phyloP scores from a whole-genome alignment of 2,329 filamentous ascomycete genomes.

The Monilinia fructigena region DNA sequence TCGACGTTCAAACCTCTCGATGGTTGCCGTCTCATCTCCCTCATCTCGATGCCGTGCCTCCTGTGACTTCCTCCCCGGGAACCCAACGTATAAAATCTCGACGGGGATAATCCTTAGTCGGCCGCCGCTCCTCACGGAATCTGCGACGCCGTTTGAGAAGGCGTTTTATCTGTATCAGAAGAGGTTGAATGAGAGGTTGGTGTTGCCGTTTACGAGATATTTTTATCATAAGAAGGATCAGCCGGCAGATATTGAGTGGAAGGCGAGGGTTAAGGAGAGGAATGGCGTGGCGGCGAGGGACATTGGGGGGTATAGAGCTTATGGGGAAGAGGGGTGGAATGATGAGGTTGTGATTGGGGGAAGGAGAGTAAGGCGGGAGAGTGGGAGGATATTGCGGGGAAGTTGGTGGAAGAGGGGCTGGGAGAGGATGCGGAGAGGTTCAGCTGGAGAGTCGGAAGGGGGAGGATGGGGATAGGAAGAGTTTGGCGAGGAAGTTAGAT shows the following conservation, averaged over 20 bases:
- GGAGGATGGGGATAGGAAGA: constrained; percentile 66
- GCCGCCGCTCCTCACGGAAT: constrained; percentile 80
- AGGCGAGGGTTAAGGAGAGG: constrained; percentile 76
- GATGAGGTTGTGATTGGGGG: constrained; percentile 81
- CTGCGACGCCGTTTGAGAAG: constrained; percentile 84
- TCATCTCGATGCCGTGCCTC: constrained; percentile 38
- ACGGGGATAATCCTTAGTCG: constrained; percentile 83
- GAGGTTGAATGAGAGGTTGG: constrained; percentile 88
- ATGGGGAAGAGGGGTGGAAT: constrained; percentile 74
- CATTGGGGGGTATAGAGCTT: constrained; percentile 79
- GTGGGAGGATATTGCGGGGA: constrained; percentile 54
- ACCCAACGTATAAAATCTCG: constrained; percentile 46
- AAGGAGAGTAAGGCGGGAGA: constrained; percentile 51
- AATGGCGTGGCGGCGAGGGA: constrained; percentile 74
- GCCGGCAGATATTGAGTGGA: constrained; percentile 82
- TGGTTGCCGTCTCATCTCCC: constrained; percentile 40
- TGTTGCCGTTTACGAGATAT: constrained; percentile 80
- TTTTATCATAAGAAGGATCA: constrained; percentile 96
- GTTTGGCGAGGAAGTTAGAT: constrained; percentile 76
- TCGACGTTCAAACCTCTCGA: constrained; percentile 32
- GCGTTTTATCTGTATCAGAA: constrained; percentile 97
- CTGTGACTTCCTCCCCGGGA: constrained; percentile 29
- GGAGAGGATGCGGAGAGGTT: constrained; percentile 45
- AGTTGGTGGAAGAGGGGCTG: constrained; percentile 50
- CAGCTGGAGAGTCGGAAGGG: constrained; percentile 69